These are phyloP conservation scores for Chaetomiaceae sp. DNA, from an alignment of 2,329 filamentous ascomycete genomes.

Conservation along the genomic window DNA sequence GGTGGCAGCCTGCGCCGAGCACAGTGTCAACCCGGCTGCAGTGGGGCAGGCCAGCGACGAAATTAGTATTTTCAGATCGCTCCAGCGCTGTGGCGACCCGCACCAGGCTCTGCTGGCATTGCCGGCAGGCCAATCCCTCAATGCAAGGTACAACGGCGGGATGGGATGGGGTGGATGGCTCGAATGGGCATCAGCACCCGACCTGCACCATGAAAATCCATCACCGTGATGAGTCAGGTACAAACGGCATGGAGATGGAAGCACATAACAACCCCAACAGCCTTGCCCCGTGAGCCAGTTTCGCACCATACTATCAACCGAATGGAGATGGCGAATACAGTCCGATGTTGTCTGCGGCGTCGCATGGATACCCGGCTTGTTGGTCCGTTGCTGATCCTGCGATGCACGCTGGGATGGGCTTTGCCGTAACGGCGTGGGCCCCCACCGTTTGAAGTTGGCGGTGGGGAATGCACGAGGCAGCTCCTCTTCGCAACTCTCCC, in stretches of 20 bases:
- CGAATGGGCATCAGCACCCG: not conserved
- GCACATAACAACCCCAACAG: too few relatives aligned
- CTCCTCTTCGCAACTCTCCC: too few relatives aligned
- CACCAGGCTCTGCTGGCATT: not conserved
- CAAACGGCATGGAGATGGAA: not conserved
- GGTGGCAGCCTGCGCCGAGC: constrained; percentile 6
- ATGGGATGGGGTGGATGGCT: too few relatives aligned
- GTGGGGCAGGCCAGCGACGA: not conserved
- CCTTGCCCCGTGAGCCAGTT: too few relatives aligned
- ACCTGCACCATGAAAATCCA: not conserved
- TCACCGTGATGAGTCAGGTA: constrained; percentile 5
- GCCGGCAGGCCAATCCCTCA: not conserved
- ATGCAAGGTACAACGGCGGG: constrained; percentile 1
- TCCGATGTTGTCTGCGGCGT: too few relatives aligned
- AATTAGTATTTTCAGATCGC: constrained; percentile 10
- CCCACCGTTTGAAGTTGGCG: not conserved
- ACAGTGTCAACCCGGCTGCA: constrained; percentile 15
- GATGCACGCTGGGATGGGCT: constrained; percentile 2
- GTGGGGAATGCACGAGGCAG: not conserved
- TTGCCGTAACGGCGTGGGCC: not conserved
- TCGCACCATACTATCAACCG: too few relatives aligned
- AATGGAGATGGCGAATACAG: too few relatives aligned
- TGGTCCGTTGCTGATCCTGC: constrained; percentile 1
- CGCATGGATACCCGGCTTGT: not conserved
- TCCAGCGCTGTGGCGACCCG: constrained; percentile 8